phyloP scores from a whole-genome alignment of 768 basidiomycete species.

The Mycena crocata region DNA sequence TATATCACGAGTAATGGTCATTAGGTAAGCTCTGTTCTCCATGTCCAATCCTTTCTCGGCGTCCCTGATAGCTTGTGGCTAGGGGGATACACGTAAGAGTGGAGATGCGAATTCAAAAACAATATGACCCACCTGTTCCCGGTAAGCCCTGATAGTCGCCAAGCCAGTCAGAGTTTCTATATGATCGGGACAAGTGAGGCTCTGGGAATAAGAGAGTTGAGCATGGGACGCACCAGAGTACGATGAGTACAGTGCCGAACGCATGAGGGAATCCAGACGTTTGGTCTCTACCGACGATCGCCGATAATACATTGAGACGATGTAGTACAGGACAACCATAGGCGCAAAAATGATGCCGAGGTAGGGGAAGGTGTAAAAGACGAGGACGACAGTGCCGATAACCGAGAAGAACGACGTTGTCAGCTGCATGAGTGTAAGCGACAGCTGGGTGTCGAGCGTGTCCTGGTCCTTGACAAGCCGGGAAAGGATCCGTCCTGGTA shows the following conservation, averaged over 20 bases:
- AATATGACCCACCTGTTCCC: constrained; percentile 56
- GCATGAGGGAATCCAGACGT: constrained; percentile 70
- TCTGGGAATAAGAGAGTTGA: background rate
- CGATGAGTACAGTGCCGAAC: constrained; percentile 68
- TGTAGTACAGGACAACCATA: constrained; percentile 62
- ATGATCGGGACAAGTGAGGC: background rate
- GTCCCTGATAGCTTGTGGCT: constrained; percentile 61
- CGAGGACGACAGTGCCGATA: constrained; percentile 65
- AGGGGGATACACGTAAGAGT: background rate
- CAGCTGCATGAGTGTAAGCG: constrained; percentile 61
- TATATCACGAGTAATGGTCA: constrained; percentile 58
- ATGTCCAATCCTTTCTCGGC: constrained; percentile 67
- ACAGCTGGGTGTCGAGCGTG: constrained; percentile 62
- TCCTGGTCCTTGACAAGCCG: constrained; percentile 73
- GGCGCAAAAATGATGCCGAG: constrained; percentile 75
- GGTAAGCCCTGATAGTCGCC: constrained; percentile 71
- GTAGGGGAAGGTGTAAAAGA: constrained; percentile 76
- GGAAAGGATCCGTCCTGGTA: constrained; percentile 65
- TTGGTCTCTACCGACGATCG: constrained; percentile 73
- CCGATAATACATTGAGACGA: constrained; percentile 67
- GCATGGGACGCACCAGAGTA: constrained; percentile 59
- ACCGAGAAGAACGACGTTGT: constrained; percentile 55
- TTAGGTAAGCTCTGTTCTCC: constrained; percentile 73
- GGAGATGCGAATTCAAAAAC: background rate
- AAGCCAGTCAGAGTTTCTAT: constrained; percentile 73